A percentile compares a stretch with the other conserved stretches of the same genome.
phyloP scores from a whole-genome alignment of 1,284 basidiomycete genomes.

The Puccinia horiana region DNA sequence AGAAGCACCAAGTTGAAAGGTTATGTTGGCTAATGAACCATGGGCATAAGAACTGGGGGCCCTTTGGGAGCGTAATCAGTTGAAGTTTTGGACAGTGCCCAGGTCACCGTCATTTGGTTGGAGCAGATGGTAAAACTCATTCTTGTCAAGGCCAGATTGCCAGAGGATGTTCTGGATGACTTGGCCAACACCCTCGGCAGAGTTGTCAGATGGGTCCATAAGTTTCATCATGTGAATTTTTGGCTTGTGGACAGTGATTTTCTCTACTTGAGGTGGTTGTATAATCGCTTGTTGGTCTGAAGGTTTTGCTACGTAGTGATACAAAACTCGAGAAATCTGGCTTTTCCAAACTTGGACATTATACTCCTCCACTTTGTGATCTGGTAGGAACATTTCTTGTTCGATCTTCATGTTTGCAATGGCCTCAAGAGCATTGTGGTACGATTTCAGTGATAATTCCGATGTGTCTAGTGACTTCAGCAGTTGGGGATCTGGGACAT shows the following conservation, averaged over 20 bases:
- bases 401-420: neutral
- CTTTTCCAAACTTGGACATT: neutral
- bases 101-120: neutral
- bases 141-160: neutral
- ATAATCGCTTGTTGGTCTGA: neutral
- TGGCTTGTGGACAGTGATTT: neutral
- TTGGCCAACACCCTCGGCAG: slow-evolving; percentile 15
- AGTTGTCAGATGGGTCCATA: slow-evolving; percentile 12
- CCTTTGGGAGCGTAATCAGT: neutral
- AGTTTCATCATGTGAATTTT: slow-evolving; percentile 5
- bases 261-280: neutral
- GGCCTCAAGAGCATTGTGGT: neutral
- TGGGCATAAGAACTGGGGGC: neutral
- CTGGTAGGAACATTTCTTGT: slow-evolving; percentile 10
- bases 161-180: neutral
- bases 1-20: neutral
- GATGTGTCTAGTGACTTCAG: neutral
- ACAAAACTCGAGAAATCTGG: neutral
- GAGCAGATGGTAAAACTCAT: neutral
- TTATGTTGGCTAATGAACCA: neutral
- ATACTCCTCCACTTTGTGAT: neutral
- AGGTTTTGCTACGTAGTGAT: neutral
- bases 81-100: slow-evolving; percentile 17
- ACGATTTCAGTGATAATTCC: neutral
- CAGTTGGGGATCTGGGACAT: neutral